Evolutionary conservation across 352 stramenopile species (phyloP), one percentile per base, ranked within the genome.

Genomic region (Phytophthora pinifolia): DNA sequence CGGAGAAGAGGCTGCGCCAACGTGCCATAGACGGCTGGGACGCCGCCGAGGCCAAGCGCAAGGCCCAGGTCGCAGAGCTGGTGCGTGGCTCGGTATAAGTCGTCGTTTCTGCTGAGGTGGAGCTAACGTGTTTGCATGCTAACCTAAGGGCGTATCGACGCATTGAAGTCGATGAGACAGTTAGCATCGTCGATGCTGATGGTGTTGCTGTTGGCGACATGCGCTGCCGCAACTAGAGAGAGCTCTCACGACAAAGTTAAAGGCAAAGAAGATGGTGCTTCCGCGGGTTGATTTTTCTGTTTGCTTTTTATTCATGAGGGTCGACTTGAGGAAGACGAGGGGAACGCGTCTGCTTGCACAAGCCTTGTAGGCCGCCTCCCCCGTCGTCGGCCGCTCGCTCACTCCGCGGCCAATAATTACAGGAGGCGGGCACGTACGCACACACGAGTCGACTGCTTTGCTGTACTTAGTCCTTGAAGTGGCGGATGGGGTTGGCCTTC

Each of bases 401-500:
- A 38, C 45, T 36, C 38, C 36, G 43, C 44, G 36, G 46, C 34
- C 41, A 73, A 67, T 68, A 67, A 69, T 68, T 58, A 63, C 68
- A 74, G 51, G 49, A 65, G 41, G 48, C 49, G 29, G 36, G 22
- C 55, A 56, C 53, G 39, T 43, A 36, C 42, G 13, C 7, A 15
- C 33, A 42, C 18, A n/a, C 48, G 39, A 50, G 9, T 49, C 36
- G 37, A 50, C 54, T 57, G 45, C 34, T 59, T 58, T 47, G 13
- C 35, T 62, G 42, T 62, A 69, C 62, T 84, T 92, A 92, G 66
- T 85, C 65, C 68, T 85, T 83, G 67, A 89, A 91, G 75, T 87
- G 76, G 48, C 72, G 75, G 59, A 93, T 93, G 42, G 83, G 83
- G 67, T 93, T 89, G 65, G 79, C 81, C 62, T 93, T 91, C 67